These are phyloP conservation scores for Schwanniomyces sp. DNA, from an alignment of 805 yeast species.

Conservation along the genomic window DNA sequence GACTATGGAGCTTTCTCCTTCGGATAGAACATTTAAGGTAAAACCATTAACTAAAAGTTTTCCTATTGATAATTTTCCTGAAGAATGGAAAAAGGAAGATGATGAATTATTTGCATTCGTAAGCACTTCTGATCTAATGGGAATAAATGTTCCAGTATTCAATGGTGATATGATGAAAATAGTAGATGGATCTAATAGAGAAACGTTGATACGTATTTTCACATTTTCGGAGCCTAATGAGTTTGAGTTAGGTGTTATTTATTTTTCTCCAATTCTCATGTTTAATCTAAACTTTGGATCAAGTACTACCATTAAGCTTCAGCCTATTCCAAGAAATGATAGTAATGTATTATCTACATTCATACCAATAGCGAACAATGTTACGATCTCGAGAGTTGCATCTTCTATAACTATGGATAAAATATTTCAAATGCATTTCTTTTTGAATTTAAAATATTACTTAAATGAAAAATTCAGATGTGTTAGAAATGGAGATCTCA, in stretches of 20 bases:
- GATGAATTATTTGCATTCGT: conserved; percentile 39
- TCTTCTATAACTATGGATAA: conserved; percentile 70
- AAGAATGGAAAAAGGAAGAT: conserved; percentile 31
- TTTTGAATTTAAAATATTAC: conserved; percentile 57
- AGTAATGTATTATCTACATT: conserved; percentile 21
- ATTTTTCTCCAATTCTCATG: conserved; percentile 63
- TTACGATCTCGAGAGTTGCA: conserved; percentile 65
- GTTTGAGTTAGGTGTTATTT: conserved; percentile 38
- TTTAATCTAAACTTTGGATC: conserved; percentile 46
- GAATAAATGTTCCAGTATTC: conserved; percentile 55
- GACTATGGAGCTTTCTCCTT: conserved; percentile 11
- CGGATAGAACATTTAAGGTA: conserved; percentile 14
- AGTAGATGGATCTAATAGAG: conserved; percentile 5
- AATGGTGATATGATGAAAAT: conserved; percentile 65
- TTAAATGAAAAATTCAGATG: conserved; percentile 62
- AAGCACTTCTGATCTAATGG: conserved; percentile 49
- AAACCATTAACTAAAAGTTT: conserved; percentile 30
- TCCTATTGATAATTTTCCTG: conserved; percentile 20
- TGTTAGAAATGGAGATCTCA: conserved; percentile 61
- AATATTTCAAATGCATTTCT: conserved; percentile 58
- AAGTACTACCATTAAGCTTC: conserved; percentile 15
- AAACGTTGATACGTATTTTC: conserved; percentile 43
- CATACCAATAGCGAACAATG: conserved; percentile 56
- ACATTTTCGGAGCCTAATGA: conserved; percentile 66
- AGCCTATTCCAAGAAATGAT: conserved; percentile 11